Evolutionary conservation across 208 protist genomes (phyloP).

Genomic region (Leishmania lainsoni): DNA sequence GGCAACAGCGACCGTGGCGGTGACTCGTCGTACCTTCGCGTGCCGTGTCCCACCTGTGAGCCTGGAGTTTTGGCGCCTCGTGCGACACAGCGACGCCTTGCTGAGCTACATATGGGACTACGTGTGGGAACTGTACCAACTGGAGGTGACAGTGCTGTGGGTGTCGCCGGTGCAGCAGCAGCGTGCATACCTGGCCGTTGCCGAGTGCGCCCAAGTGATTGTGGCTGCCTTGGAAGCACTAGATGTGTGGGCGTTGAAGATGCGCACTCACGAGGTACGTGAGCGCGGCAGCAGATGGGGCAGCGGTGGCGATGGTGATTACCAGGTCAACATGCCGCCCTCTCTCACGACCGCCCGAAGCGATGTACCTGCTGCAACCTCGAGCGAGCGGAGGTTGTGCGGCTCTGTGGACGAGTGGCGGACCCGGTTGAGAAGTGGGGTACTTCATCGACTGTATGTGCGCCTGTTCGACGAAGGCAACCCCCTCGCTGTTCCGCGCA

Average conservation of each 20-base stretch:
- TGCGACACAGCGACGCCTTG: slow-evolving; percentile 10
- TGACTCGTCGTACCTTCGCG: neutral
- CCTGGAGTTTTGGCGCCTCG: slow-evolving; percentile 7
- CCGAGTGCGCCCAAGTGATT: slow-evolving; percentile 31
- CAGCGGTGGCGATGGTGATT: neutral
- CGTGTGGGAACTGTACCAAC: slow-evolving; percentile 1
- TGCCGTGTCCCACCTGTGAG: slow-evolving; percentile 1
- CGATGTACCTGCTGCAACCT: neutral
- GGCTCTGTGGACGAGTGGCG: slow-evolving; percentile 5
- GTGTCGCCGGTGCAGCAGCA: slow-evolving; percentile 26
- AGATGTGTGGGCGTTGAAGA: slow-evolving; percentile 18
- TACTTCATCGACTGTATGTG: neutral
- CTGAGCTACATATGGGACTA: slow-evolving; percentile 21
- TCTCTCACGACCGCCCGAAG: neutral
- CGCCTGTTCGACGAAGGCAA: neutral
- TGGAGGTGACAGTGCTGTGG: slow-evolving; percentile 24
- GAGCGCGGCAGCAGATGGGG: neutral
- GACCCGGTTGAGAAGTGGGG: neutral
- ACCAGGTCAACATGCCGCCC: neutral
- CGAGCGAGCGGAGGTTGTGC: neutral
- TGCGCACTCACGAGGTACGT: neutral
- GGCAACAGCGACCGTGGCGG: neutral
- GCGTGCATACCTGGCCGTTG: slow-evolving; percentile 8
- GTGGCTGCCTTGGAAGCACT: slow-evolving; percentile 16
- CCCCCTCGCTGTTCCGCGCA: neutral